Percentiles rank a stretch among this genome's conserved stretches.
Evolutionary conservation across 2,329 filamentous ascomycete genomes (phyloP).

Genomic region (Hirsutella rhossiliensis): DNA sequence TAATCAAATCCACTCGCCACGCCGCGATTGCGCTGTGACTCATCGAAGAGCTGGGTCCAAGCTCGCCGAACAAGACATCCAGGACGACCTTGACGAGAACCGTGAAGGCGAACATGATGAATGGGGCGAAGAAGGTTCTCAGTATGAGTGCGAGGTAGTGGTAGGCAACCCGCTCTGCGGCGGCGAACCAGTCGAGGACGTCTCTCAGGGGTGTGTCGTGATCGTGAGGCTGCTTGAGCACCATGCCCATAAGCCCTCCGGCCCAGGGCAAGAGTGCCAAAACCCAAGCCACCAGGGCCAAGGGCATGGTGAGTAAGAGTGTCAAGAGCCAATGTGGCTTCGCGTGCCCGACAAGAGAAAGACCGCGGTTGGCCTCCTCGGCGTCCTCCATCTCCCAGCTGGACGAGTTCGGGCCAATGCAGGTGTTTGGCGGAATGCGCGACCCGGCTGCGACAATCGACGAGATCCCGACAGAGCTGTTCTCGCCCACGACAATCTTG

Average conservation of each 20-base stretch:
- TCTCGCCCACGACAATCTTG: constrained; percentile 33
- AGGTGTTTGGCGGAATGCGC: constrained; percentile 32
- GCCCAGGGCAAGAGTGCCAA: constrained; percentile 33
- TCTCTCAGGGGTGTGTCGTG: constrained; percentile 23
- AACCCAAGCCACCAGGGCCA: constrained; percentile 26
- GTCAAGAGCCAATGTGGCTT: constrained; percentile 32
- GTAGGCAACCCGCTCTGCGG: constrained; percentile 30
- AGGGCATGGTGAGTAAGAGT: constrained; percentile 28
- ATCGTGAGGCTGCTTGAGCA: constrained; percentile 21
- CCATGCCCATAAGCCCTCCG: constrained; percentile 30
- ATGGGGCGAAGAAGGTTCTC: constrained; percentile 25
- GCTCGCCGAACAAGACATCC: constrained; percentile 25
- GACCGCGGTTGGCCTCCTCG: constrained; percentile 32
- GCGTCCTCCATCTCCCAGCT: constrained; percentile 41
- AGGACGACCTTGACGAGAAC: constrained; percentile 27
- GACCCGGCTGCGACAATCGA: constrained; percentile 40
- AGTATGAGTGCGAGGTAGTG: constrained; percentile 36
- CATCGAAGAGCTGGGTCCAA: constrained; percentile 18
- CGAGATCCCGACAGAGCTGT: constrained; percentile 32
- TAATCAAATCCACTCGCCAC: constrained; percentile 32
- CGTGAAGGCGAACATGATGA: constrained; percentile 30
- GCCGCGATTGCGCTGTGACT: constrained; percentile 22
- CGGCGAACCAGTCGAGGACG: constrained; percentile 37
- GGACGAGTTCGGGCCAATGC: constrained; percentile 44
- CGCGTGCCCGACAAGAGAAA: constrained; percentile 23